These are phyloP conservation scores for Arthromyces matolae DNA, from an alignment of 768 basidiomycete genomes.

Conservation along the genomic window DNA sequence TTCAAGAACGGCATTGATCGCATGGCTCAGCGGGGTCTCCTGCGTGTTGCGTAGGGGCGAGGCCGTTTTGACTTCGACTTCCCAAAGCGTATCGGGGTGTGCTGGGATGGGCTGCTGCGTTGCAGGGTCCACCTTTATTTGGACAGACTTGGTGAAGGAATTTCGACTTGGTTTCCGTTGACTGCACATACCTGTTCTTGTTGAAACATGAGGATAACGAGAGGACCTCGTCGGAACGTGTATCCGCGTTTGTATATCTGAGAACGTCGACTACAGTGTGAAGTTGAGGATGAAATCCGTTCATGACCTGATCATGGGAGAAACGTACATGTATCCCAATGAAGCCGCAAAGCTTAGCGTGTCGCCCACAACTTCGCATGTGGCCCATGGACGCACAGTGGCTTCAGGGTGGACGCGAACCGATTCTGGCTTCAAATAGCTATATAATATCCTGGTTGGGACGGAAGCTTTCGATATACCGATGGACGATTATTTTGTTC, in stretches of 20 bases:
- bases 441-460: conserved; percentile 66
- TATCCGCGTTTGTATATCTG: conserved; percentile 84
- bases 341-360: conserved; percentile 78
- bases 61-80: conserved; percentile 85
- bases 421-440: conserved; percentile 82
- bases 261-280: conserved; percentile 57
- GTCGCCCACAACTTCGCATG: conserved; percentile 74
- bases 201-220: conserved; percentile 81
- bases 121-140: conserved; percentile 61
- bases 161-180: conserved; percentile 1
- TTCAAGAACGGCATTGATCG: conserved; percentile 74
- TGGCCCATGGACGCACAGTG: conserved; percentile 83
- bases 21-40: conserved; percentile 66
- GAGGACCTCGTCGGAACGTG: conserved; percentile 62
- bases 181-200: conserved; percentile 63
- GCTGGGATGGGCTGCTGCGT: conserved; percentile 74
- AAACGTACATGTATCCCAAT: conserved; percentile 66
- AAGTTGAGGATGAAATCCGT: neutral
- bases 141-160: neutral
- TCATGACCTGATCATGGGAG: conserved; percentile 1
- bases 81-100: conserved; percentile 80
- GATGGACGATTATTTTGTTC: neutral
- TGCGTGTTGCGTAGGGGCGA: conserved; percentile 74
- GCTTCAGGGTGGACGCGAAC: conserved; percentile 80
- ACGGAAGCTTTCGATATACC: neutral